Base-by-base conservation (phyloP, 805 yeast species). In the Kuraishia hungarica region DNA sequence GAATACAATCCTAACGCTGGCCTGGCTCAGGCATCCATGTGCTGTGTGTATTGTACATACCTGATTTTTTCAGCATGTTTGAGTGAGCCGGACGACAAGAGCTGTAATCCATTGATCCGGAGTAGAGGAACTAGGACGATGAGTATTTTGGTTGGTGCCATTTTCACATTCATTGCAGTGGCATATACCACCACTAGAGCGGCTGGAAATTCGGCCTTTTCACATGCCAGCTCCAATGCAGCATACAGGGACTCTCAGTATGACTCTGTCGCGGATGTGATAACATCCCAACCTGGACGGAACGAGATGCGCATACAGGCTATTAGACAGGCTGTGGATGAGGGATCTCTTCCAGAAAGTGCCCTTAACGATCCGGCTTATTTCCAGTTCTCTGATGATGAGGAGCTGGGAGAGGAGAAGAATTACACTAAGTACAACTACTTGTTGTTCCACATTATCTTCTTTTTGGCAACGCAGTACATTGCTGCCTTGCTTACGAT, bases 141-240 rank as follows among this genome's bases (percentile, higher is more conserved):
- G 21, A 87, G 96, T 57, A 84, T 92, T 54, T 81, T 94, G 1
- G 66, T 94, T 54, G 98, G 98, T 19, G 97, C 98, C 0, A 72
- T 91, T 19, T 91, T 96, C 74, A 94, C 99, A 0, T 90, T 94
- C 65, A 77, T 89, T 53, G 97, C 99, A 0, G 88, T 94, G 59
- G 97, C 97, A 0, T 96, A 94, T 67, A 94, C 99, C 1, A 94
- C 99, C 0, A 91, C 97, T 1, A 81, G 98, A 60, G 99, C 98
- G 0, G 99, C 97, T 4, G 91, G 93, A 1, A 84, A 84, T 57
- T 82, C 88, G 15, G 83, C 86, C 0, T 80, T 83, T 74, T 70
- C 79, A 68, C 78, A 80, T 55, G 53, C 48, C 28, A 57, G 72
- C 13, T 47, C 58, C 2, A 52, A 67, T 50, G 53, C 57, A 24